Evolutionary conservation across 2,329 filamentous ascomycete species (phyloP), one percentile per base, ranked within the genome.

Genomic region (Blastomyces silverae): DNA sequence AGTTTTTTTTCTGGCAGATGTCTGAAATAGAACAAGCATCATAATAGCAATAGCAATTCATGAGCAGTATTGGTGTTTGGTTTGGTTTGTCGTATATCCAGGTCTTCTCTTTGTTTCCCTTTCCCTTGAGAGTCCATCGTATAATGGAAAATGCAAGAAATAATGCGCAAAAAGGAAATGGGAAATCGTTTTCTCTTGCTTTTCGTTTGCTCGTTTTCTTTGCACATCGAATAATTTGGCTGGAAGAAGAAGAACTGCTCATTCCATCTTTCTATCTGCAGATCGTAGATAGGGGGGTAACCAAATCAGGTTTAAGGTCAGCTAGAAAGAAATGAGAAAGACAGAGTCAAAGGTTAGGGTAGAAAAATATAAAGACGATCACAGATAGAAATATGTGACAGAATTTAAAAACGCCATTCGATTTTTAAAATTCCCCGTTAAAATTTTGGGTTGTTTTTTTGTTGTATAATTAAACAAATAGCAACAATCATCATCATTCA

Each of bases 11-110:
- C 34, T 17, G 34, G 11, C 39, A 28, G 44, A 48, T 31, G 37
- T 31, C 39, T n/a, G 37, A 46, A 15, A 44, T 20, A 61, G 10
- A 22, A 61, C 22, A 25, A 20, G 42, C 28, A 61, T n/a, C 34
- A 20, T 17, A 58, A 58, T 58, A 46, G n/a, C 37, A 58, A 58
- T 58, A 46, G n/a, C 37, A 46, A n/a, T 31, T 48, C 15, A 22
- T 34, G 20, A 46, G 69, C 73, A 70, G 77, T 71, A 72, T 67
- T 75, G 79, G 79, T 77, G 76, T 75, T 75, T 72, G 70, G 73
- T 80, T 25, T 39, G 17, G 80, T 79, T 83, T 81, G 87, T 86
- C 85, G 89, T 87, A 90, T 90, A 90, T 90, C 88, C 88, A 88
- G 88, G 90, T 88, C 87, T 87, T 87, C 85, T 77, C 77, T 78